Evolutionary conservation across 2,329 filamentous ascomycete genomes (phyloP).

Genomic region (Aspergillus sp.): DNA sequence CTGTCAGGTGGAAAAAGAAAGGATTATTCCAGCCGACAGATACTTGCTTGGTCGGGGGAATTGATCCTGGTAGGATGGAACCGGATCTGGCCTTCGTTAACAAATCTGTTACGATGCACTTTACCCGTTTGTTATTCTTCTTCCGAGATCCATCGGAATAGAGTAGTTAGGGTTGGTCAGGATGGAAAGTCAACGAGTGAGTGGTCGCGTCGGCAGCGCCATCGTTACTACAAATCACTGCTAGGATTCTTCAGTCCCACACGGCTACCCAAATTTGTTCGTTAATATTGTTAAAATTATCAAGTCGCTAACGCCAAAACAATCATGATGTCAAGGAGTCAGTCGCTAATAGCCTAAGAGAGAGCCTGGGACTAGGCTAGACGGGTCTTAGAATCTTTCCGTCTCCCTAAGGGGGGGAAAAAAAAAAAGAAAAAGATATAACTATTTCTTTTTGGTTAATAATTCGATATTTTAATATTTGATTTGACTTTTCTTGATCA

Average conservation of each 20-base stretch:
- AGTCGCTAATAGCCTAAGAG: background rate
- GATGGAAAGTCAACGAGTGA: background rate
- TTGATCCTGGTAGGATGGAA: background rate
- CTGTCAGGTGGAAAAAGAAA: too few relatives aligned
- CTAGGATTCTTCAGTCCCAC: background rate
- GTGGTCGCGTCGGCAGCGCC: background rate
- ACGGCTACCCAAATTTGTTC: background rate
- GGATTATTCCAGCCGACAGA: background rate
- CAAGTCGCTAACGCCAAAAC: background rate
- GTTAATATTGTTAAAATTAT: background rate
- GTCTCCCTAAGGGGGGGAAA: background rate
- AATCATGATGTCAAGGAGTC: constrained; percentile 1
- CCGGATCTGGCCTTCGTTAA: background rate
- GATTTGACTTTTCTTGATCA: background rate
- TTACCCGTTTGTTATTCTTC: background rate
- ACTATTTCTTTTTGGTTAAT: too few relatives aligned
- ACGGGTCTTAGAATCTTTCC: background rate
- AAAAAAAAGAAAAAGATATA: too few relatives aligned
- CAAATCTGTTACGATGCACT: background rate
- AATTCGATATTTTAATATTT: too few relatives aligned
- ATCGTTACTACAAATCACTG: background rate
- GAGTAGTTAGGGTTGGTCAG: background rate
- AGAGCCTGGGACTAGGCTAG: background rate
- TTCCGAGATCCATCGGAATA: background rate
- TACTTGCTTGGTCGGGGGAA: background rate